Conservation (phyloP, 106 monocot genomes). For the Dendrobium catenatum region DNA sequence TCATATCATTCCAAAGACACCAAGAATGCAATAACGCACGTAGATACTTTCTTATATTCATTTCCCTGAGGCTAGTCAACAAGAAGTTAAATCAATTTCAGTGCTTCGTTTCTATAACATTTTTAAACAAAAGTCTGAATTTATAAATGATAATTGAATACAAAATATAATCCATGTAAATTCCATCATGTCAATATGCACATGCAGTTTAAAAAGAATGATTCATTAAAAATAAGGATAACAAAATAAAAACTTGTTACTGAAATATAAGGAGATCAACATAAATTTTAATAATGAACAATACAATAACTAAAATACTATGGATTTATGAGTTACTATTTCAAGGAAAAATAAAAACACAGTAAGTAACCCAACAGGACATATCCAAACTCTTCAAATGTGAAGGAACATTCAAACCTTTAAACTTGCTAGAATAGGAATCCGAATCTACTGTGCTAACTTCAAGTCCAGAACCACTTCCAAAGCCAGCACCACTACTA, state of each 20-base stretch:
- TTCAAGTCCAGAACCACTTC: conserved; percentile 90
- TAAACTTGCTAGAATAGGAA: conserved; percentile 57
- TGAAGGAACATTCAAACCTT: conserved; percentile 38
- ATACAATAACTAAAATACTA: background rate
- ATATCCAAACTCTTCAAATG: background rate
- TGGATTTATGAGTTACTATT: background rate
- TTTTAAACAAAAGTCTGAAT: too few relatives aligned
- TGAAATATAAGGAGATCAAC: background rate
- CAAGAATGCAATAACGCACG: background rate
- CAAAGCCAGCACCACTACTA: conserved; percentile 80
- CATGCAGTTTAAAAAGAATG: too few relatives aligned
- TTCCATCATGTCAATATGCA: too few relatives aligned
- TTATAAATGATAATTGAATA: too few relatives aligned
- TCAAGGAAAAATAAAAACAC: background rate
- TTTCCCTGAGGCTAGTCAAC: background rate
- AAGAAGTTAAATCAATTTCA: too few relatives aligned
- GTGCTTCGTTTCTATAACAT: too few relatives aligned
- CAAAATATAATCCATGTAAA: too few relatives aligned
- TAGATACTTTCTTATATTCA: background rate
- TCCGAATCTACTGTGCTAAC: conserved; percentile 55
- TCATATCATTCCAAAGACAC: background rate
- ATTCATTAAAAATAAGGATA: too few relatives aligned
- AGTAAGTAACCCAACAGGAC: background rate
- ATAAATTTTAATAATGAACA: background rate
- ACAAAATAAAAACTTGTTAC: background rate